Evolutionary conservation across 305 asterid species (phyloP).

Genomic region (Lippia alba): DNA sequence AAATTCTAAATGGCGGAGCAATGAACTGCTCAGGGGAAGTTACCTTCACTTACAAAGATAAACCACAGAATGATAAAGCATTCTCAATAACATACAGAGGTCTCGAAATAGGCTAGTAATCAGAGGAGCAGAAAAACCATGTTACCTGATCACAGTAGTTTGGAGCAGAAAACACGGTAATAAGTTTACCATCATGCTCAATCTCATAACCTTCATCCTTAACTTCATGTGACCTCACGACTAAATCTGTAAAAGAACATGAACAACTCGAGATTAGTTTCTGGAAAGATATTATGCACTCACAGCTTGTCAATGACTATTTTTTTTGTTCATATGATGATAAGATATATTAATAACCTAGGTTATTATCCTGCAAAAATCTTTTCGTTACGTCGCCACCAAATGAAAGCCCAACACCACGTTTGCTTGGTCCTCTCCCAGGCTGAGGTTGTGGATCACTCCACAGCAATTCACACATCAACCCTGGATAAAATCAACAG

Average conservation of each 20-base stretch:
- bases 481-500: slow-evolving; percentile 54
- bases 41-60: background rate
- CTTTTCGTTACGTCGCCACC: slow-evolving; percentile 89
- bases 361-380: slow-evolving; percentile 87
- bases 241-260: slow-evolving; percentile 63
- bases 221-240: slow-evolving; percentile 98
- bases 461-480: slow-evolving; percentile 99
- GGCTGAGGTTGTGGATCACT: slow-evolving; percentile 99
- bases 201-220: slow-evolving; percentile 98
- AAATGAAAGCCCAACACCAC: slow-evolving; percentile 97
- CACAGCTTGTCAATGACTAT: slow-evolving; percentile 5
- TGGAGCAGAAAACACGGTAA: slow-evolving; percentile 99
- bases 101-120: slow-evolving; percentile 17
- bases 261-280: slow-evolving; percentile 3
- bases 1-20: background rate
- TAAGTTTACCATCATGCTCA: slow-evolving; percentile 96
- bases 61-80: background rate
- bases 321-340: slow-evolving; percentile 2
- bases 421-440: slow-evolving; percentile 99
- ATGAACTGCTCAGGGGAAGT: background rate
- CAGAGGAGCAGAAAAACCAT: slow-evolving; percentile 14
- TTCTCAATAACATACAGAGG: slow-evolving; percentile 4
- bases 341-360: slow-evolving; percentile 51
- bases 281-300: slow-evolving; percentile 1
- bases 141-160: slow-evolving; percentile 98